These are phyloP conservation scores for Aquilaria yunnanensis DNA, from an alignment of 345 rosid genomes.

Conservation along the genomic window DNA sequence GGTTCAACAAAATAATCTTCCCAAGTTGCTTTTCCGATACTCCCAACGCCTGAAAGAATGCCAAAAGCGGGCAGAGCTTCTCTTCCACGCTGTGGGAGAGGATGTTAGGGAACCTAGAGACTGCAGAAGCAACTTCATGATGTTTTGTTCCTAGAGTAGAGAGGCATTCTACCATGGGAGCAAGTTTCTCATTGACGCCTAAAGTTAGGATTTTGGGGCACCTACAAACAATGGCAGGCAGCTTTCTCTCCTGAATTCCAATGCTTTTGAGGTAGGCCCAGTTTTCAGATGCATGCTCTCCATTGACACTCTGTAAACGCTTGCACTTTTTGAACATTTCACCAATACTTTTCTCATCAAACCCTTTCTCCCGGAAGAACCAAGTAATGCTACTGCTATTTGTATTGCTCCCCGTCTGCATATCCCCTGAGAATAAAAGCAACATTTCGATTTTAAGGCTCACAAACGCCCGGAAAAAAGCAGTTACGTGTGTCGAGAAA, in stretches of 20 bases:
- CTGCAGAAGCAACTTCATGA: constrained; percentile 57
- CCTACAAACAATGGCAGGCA: constrained; percentile 51
- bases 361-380: constrained; percentile 67
- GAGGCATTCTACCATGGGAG: constrained; percentile 68
- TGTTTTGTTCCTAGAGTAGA: constrained; percentile 44
- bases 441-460: constrained; percentile 15
- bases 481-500: too few relatives aligned
- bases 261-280: constrained; percentile 55
- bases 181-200: constrained; percentile 52
- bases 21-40: constrained; percentile 72
- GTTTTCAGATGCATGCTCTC: constrained; percentile 60
- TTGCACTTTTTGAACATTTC: constrained; percentile 64
- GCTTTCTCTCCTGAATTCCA: constrained; percentile 70
- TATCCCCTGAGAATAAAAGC: constrained; percentile 15
- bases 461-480: neutral
- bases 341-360: constrained; percentile 43
- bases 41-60: constrained; percentile 71
- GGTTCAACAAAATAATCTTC: constrained; percentile 57
- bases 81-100: constrained; percentile 76
- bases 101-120: constrained; percentile 61
- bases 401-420: constrained; percentile 42
- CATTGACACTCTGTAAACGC: constrained; percentile 44
- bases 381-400: constrained; percentile 44
- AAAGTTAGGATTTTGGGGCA: constrained; percentile 73
- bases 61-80: constrained; percentile 80